phyloP scores from a whole-genome alignment of 177 flowering plant species.

The Vitis hybrid region DNA sequence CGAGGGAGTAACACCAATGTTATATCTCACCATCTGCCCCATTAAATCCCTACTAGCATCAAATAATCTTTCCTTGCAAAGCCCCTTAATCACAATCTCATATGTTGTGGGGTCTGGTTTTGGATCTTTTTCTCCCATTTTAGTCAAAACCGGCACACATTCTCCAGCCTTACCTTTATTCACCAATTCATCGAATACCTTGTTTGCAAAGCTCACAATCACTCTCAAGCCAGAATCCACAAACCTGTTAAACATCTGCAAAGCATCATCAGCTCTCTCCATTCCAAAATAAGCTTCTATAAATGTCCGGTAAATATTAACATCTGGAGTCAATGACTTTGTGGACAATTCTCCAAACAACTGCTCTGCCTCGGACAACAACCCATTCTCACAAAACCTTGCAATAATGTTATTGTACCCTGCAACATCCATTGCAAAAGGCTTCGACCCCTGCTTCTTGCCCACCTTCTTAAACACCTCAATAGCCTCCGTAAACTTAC shows the following conservation, averaged over 20 bases:
- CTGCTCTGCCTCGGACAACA: conserved; percentile 71
- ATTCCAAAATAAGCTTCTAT: conserved; percentile 57
- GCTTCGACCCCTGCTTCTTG: conserved; percentile 49
- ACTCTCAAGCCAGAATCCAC: conserved; percentile 63
- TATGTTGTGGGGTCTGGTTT: conserved; percentile 64
- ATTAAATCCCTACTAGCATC: conserved; percentile 43
- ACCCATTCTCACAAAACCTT: conserved; percentile 56
- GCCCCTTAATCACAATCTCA: conserved; percentile 56
- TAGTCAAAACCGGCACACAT: conserved; percentile 44
- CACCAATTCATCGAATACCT: conserved; percentile 53
- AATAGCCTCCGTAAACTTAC: conserved; percentile 53
- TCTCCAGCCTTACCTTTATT: conserved; percentile 48
- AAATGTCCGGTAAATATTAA: conserved; percentile 43
- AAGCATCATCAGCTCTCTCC: conserved; percentile 58
- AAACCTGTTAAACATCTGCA: conserved; percentile 48
- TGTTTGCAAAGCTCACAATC: conserved; percentile 49
- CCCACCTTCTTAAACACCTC: conserved; percentile 63
- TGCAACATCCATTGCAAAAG: conserved; percentile 72
- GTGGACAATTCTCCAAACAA: conserved; percentile 41
- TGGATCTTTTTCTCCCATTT: conserved; percentile 70
- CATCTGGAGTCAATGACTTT: conserved; percentile 63
- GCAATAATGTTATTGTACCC: conserved; percentile 69
- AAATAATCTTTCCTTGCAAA: conserved; percentile 41
- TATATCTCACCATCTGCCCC: conserved; percentile 48
- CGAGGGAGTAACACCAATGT: conserved; percentile 40